Percentiles rank a stretch among this genome's conserved stretches.
Conservation (phyloP, 768 basidiomycete species). For the Cytidiella melzeri region DNA sequence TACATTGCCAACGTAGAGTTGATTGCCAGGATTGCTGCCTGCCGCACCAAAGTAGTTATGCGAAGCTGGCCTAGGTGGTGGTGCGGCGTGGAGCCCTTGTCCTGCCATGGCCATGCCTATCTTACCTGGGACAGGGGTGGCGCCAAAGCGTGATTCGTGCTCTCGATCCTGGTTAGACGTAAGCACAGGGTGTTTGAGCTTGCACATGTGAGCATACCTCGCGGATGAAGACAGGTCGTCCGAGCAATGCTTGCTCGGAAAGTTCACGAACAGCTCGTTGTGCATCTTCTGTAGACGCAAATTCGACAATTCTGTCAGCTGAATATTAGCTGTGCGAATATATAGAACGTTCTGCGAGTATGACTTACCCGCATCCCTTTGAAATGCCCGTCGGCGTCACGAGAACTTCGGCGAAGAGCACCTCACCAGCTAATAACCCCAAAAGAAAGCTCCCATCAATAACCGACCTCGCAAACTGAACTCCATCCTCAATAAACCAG, state of each 20-base stretch:
- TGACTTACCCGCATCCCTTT: slow-evolving; percentile 95
- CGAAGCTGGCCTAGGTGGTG: slow-evolving; percentile 77
- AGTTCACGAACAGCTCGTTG: slow-evolving; percentile 87
- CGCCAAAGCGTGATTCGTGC: slow-evolving; percentile 91
- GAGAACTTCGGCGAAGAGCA: slow-evolving; percentile 99
- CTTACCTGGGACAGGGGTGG: slow-evolving; percentile 92
- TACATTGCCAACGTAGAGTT: slow-evolving; percentile 91
- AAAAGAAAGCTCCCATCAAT: slow-evolving; percentile 89
- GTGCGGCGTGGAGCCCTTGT: slow-evolving; percentile 72
- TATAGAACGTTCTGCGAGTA: slow-evolving; percentile 1
- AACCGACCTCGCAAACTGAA: slow-evolving; percentile 65
- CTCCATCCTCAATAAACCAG: slow-evolving; percentile 39
- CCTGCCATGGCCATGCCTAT: slow-evolving; percentile 95
- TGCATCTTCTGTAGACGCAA: slow-evolving; percentile 81
- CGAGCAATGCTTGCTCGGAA: slow-evolving; percentile 84
- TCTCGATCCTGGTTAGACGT: slow-evolving; percentile 75
- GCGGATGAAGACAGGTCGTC: slow-evolving; percentile 92
- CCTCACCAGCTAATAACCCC: slow-evolving; percentile 96
- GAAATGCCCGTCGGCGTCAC: slow-evolving; percentile 94
- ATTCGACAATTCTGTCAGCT: slow-evolving; percentile 85
- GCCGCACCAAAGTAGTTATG: slow-evolving; percentile 61
- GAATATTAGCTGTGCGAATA: slow-evolving; percentile 15
- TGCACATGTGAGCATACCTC: slow-evolving; percentile 52
- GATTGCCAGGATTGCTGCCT: slow-evolving; percentile 80
- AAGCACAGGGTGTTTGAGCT: slow-evolving; percentile 1